These are phyloP conservation scores for Kondoa subrosea DNA, from an alignment of 768 basidiomycete species.

Conservation along the genomic window DNA sequence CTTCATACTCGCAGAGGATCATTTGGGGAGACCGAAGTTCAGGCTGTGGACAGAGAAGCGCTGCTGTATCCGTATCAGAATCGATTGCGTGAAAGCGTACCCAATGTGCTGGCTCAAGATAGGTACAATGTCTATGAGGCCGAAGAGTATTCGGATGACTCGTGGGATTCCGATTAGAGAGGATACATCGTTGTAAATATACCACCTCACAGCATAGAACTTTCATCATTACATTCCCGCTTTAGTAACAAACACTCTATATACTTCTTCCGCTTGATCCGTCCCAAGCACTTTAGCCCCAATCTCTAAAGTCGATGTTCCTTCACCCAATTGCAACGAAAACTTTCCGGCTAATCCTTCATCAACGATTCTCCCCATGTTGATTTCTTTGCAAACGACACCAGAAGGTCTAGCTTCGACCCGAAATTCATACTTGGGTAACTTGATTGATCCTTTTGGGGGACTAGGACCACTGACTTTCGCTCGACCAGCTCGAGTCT, in stretches of 20 bases:
- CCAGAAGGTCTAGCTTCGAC: neutral
- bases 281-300: neutral
- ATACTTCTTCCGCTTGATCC: neutral
- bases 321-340: neutral
- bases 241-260: neutral
- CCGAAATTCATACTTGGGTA: neutral
- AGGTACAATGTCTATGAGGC: conserved; percentile 2
- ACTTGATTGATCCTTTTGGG: neutral
- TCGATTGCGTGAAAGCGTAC: neutral
- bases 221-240: neutral
- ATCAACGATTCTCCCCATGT: neutral
- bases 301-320: neutral
- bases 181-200: no score
- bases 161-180: neutral
- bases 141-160: neutral
- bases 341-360: neutral
- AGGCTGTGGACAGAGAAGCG: neutral
- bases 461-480: neutral
- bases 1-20: conserved; percentile 5
- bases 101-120: neutral
- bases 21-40: neutral
- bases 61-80: neutral
- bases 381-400: neutral
- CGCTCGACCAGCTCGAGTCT: neutral
- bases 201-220: no score